Base-by-base conservation (phyloP, 768 basidiomycete genomes). In the Russula virescens region DNA sequence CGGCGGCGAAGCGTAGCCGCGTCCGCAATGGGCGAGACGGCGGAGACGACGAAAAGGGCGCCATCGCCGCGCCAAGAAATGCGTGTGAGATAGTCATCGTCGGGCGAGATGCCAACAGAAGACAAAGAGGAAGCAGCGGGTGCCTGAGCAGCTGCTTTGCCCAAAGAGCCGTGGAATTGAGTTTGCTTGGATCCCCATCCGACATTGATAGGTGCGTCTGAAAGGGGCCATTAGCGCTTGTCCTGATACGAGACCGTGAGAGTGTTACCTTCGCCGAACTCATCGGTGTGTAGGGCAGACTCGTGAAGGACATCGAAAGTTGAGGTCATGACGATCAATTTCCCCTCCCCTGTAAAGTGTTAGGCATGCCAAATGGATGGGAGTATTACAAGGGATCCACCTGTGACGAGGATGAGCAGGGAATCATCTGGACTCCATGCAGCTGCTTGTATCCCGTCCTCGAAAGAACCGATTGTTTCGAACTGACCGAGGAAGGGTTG, bases 101-200 rank as follows among this genome's bases (percentile, higher is more conserved):
- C 83, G 3, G 86, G 85, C 66, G 84, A 86, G 9, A 78, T 75
- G 23, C 81, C 80, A 21, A 82, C 75, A 35, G 74, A 70, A 40
- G 75, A 68, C 18, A 74, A 67, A 14, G 72, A 65, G 6, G 80
- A 75, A 1, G 58, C 23, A 28, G 64, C 66, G 13, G 74, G 67
- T 28, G 81, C 78, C 65, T 84, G 81, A 0, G 92, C 91, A 25
- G 89, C 89, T 2, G 82, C 76, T 72, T 98, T 98, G 19, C 97
- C 96, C 5, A 93, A 78, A 0, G 94, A 96, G 11, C 97, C 97
- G 68, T 98, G 94, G 71, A 99, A 99, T 70, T 99, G 97, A 0
- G 97, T 98, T 72, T 90, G 82, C 70, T 95, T 96, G 2, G 91
- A 90, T 45, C 97, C 97, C 97, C 97, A 99, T 18, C 97, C 97